Percentiles rank a stretch among this genome's conserved stretches.
These are phyloP conservation scores for Neckera pumila DNA, from an alignment of 225 moss, liverwort and hornwort species.

Conservation along the genomic window DNA sequence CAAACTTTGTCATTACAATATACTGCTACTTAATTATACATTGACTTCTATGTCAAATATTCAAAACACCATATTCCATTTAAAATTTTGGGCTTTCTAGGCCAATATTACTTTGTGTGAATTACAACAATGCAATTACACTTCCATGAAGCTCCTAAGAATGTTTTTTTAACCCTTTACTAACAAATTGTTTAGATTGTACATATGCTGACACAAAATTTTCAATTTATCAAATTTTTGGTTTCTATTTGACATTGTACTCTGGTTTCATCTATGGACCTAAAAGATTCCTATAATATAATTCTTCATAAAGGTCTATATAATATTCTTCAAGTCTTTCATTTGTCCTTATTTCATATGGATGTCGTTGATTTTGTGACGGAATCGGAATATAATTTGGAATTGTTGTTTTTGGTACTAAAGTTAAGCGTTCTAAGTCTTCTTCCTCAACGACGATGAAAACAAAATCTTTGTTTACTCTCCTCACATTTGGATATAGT, in stretches of 20 bases:
- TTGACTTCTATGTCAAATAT: neutral
- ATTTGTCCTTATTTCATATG: neutral
- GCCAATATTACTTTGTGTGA: neutral
- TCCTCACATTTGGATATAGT: neutral
- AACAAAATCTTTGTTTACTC: neutral
- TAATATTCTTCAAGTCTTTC: neutral
- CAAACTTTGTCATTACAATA: neutral
- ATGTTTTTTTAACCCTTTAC: too few species aligned
- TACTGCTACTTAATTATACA: neutral
- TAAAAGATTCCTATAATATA: neutral
- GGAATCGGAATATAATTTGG: neutral
- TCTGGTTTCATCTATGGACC: rapidly evolving
- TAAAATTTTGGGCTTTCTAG: neutral
- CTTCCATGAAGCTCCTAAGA: neutral
- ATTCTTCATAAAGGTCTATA: neutral
- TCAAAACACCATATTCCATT: neutral
- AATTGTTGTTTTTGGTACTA: neutral
- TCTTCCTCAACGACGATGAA: neutral
- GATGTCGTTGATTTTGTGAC: neutral
- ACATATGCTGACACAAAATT: neutral
- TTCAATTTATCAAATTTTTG: neutral
- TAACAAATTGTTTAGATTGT: neutral
- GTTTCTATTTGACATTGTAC: neutral
- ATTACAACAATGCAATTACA: neutral
- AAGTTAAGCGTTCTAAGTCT: neutral